phyloP scores from a whole-genome alignment of 225 moss, liverwort and hornwort genomes.

The Physcomitrium patens region DNA sequence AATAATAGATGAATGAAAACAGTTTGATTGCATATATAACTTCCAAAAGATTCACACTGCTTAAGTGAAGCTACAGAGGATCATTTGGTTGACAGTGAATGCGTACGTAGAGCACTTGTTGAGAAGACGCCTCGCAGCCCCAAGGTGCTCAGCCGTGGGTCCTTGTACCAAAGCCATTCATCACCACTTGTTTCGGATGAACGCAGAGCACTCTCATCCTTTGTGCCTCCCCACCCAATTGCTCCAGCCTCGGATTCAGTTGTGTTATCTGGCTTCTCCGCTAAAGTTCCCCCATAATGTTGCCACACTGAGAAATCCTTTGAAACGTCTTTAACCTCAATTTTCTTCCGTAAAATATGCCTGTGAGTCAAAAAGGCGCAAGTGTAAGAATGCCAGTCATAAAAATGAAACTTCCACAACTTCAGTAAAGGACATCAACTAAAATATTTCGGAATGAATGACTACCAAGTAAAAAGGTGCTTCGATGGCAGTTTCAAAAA shows the following conservation, averaged over 20 bases:
- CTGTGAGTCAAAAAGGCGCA: slow-evolving; percentile 31
- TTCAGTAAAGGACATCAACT: background rate
- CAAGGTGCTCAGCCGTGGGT: slow-evolving; percentile 62
- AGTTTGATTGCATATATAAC: background rate
- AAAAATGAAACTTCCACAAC: slow-evolving; percentile 20
- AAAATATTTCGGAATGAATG: slow-evolving; percentile 2
- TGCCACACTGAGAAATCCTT: slow-evolving; percentile 75
- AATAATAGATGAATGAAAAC: background rate
- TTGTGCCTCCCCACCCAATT: slow-evolving; percentile 47
- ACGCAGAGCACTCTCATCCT: slow-evolving; percentile 42
- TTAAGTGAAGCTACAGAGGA: background rate
- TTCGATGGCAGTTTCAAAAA: background rate
- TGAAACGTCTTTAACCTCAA: slow-evolving; percentile 65
- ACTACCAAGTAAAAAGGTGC: background rate
- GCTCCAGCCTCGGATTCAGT: slow-evolving; percentile 47
- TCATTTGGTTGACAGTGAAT: background rate
- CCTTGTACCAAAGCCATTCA: slow-evolving; percentile 67
- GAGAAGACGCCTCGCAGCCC: slow-evolving; percentile 81
- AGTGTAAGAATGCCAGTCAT: slow-evolving; percentile 6
- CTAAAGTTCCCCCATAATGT: slow-evolving; percentile 60
- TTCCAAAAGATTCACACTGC: background rate
- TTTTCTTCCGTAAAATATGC: slow-evolving; percentile 74
- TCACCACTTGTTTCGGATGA: slow-evolving; percentile 40
- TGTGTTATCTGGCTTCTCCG: slow-evolving; percentile 31
- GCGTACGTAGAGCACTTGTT: slow-evolving; percentile 44